phyloP scores from a whole-genome alignment of 331 rosid species.

The Pyracantha coccinea region DNA sequence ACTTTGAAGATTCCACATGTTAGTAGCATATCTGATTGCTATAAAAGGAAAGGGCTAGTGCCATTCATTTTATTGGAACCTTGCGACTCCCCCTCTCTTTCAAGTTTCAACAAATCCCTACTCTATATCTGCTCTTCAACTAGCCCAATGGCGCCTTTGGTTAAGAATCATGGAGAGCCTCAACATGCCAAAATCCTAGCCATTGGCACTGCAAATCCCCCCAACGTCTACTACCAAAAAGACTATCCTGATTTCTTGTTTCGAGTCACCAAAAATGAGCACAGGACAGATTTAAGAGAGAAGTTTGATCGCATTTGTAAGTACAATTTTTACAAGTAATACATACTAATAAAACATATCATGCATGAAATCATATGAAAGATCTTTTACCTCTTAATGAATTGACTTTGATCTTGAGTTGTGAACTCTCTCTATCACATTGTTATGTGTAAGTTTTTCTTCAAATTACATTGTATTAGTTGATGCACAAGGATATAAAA shows the following conservation, averaged over 20 bases:
- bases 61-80: too few relatives aligned
- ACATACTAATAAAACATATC: background rate
- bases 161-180: too few relatives aligned
- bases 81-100: too few relatives aligned
- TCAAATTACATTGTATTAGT: too few relatives aligned
- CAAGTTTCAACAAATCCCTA: too few relatives aligned
- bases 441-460: too few relatives aligned
- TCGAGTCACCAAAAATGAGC: conserved; percentile 25
- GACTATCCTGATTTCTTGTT: conserved; percentile 36
- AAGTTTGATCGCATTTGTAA: conserved; percentile 34
- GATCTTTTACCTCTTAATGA: background rate
- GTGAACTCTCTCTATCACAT: background rate
- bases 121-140: too few relatives aligned
- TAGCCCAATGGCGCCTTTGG: too few relatives aligned
- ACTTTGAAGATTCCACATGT: too few relatives aligned
- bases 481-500: too few relatives aligned
- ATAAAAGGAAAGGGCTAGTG: too few relatives aligned
- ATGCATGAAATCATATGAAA: background rate
- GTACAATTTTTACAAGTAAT: background rate
- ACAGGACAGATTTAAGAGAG: conserved; percentile 22
- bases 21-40: too few relatives aligned
- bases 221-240: conserved; percentile 19
- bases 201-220: background rate
- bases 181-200: background rate
- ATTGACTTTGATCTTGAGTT: background rate